Evolutionary conservation across 192 early-diverging fungal genomes (phyloP).

Genomic region (Coemansia sp.): DNA sequence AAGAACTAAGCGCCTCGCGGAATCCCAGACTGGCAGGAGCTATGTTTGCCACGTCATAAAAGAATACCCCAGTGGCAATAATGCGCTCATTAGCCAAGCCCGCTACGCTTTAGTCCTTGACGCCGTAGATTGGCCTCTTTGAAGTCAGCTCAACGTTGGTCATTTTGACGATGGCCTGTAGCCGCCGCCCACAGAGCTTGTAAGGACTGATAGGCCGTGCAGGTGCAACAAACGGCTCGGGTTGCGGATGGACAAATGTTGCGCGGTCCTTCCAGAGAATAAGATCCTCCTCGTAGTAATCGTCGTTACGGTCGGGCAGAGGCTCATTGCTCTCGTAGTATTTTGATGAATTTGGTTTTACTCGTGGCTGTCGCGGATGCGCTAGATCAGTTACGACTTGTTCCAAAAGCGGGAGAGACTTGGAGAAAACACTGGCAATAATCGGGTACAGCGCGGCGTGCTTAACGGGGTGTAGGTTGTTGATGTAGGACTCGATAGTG

Average conservation of each 20-base stretch:
- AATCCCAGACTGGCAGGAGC: slow-evolving; percentile 60
- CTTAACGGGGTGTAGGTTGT: no score
- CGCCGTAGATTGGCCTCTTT: no score
- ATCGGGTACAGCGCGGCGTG: no score
- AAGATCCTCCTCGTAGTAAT: neutral
- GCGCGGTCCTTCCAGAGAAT: neutral
- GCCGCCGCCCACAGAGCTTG: slow-evolving; percentile 30
- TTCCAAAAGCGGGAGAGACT: slow-evolving; percentile 58
- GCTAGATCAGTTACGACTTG: slow-evolving; percentile 19
- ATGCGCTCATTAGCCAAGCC: no score
- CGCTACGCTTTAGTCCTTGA: no score
- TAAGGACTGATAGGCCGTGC: slow-evolving; percentile 18
- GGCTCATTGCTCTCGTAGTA: no score
- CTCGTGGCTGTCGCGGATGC: neutral
- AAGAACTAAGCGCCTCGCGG: slow-evolving; percentile 22
- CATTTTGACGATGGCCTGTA: slow-evolving; percentile 47
- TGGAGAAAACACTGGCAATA: no score
- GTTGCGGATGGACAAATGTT: slow-evolving; percentile 1
- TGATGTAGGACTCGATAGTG: no score
- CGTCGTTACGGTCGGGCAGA: neutral
- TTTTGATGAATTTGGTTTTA: neutral
- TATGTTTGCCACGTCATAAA: slow-evolving; percentile 42
- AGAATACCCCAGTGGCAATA: no score
- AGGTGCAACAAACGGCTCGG: slow-evolving; percentile 31
- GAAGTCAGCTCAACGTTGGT: no score